Evolutionary conservation across 345 rosid species (phyloP).

Genomic region (Erysimum cheiranthoides): DNA sequence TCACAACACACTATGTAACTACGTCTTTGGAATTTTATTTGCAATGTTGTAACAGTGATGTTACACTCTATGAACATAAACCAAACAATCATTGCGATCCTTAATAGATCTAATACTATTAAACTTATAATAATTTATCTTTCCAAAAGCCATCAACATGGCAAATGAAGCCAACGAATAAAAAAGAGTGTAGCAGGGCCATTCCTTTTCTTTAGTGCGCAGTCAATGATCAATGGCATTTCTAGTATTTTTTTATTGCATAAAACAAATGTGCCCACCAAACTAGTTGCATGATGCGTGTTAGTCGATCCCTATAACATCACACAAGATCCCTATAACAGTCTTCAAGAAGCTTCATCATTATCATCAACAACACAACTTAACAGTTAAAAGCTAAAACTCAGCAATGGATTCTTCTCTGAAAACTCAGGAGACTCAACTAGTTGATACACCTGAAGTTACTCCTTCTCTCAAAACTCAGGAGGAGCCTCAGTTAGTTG

Average conservation of each 20-base stretch:
- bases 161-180: neutral
- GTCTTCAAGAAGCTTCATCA: neutral
- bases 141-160: neutral
- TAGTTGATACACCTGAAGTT: neutral
- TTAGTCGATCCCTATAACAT: neutral
- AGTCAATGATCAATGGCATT: no score
- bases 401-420: conserved; percentile 30
- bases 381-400: neutral
- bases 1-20: neutral
- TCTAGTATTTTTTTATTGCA: no score
- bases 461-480: neutral
- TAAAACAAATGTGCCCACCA: neutral
- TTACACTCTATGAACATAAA: neutral
- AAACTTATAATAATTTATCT: no score
- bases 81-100: neutral
- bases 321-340: neutral
- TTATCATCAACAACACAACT: conserved; percentile 1
- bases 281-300: neutral
- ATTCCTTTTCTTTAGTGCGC: no score
- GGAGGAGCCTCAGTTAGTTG: conserved; percentile 14
- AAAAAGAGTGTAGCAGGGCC: neutral
- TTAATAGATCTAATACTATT: neutral
- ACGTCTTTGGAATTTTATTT: neutral
- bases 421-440: neutral
- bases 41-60: neutral